Conservation (phyloP, 257 asterid genomes). For the Coffea eugenioides region DNA sequence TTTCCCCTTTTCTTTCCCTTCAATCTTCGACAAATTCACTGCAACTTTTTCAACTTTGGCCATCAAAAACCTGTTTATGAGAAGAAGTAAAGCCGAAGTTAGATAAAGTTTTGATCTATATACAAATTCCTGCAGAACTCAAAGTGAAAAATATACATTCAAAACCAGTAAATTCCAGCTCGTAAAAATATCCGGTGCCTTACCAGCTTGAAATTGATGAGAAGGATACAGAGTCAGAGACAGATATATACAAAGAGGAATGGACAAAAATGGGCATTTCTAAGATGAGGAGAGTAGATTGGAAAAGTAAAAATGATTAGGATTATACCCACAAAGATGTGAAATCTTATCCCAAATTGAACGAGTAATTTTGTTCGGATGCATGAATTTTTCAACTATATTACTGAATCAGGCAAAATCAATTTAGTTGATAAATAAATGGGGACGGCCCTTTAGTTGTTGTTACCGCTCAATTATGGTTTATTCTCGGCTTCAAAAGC, state of each 20-base stretch:
- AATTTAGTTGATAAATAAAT: conserved; percentile 10
- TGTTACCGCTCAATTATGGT: conserved; percentile 11
- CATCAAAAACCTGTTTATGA: conserved; percentile 21
- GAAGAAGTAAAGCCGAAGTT: conserved; percentile 32
- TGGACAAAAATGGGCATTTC: conserved; percentile 24
- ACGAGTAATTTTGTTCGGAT: not conserved
- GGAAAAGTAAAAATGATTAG: not conserved
- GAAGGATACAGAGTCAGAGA: not conserved
- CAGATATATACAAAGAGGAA: not conserved
- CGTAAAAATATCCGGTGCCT: not conserved
- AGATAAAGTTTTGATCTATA: conserved; percentile 24
- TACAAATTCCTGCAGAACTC: not conserved
- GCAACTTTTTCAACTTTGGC: conserved; percentile 22
- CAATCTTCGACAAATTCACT: conserved; percentile 32
- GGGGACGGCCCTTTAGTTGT: not conserved
- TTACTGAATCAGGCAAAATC: conserved; percentile 18
- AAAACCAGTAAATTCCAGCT: not conserved
- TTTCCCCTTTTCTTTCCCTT: conserved; percentile 34
- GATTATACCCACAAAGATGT: conserved; percentile 11
- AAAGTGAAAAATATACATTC: not conserved
- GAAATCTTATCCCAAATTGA: conserved; percentile 10
- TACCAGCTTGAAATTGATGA: conserved; percentile 8
- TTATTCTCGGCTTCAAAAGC: not conserved
- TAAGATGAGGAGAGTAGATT: not conserved
- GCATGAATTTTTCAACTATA: conserved; percentile 20